Percentiles rank a stretch among this genome's conserved stretches.
Evolutionary conservation across 352 stramenopile species (phyloP).

Genomic region (Nothophytophthora sp.): DNA sequence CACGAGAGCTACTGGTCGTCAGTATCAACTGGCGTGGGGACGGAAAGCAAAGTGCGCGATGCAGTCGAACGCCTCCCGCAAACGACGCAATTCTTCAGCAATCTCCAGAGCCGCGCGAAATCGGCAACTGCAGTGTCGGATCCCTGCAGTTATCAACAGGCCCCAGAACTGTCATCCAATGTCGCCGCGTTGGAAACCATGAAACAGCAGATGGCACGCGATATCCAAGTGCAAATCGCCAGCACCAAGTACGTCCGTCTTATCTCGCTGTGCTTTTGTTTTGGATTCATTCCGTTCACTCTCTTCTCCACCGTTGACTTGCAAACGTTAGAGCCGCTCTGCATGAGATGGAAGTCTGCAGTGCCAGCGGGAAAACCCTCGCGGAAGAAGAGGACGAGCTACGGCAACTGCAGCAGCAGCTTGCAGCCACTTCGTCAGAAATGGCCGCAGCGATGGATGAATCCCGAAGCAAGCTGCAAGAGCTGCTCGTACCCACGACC

Average conservation of each 20-base stretch:
- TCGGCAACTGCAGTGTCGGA: too few relatives aligned
- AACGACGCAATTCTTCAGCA: conserved; percentile 18
- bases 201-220: conserved; percentile 34
- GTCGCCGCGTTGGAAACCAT: conserved; percentile 33
- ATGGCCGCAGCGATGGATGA: conserved; percentile 24
- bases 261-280: too few relatives aligned
- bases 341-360: conserved; percentile 36
- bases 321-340: conserved; percentile 31
- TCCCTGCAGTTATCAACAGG: not conserved
- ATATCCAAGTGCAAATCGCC: conserved; percentile 50
- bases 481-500: conserved; percentile 12
- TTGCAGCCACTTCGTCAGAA: conserved; percentile 11
- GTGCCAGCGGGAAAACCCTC: conserved; percentile 14
- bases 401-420: conserved; percentile 11
- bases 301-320: not conserved
- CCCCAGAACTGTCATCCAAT: conserved; percentile 23
- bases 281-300: not conserved
- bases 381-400: conserved; percentile 35
- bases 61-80: too few relatives aligned
- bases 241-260: conserved; percentile 47
- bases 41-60: too few relatives aligned
- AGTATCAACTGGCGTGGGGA: too few relatives aligned
- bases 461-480: conserved; percentile 19
- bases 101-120: not conserved
- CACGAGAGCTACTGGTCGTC: too few relatives aligned